phyloP scores from a whole-genome alignment of 2,329 filamentous ascomycete species.

The Gyromitra esculenta region DNA sequence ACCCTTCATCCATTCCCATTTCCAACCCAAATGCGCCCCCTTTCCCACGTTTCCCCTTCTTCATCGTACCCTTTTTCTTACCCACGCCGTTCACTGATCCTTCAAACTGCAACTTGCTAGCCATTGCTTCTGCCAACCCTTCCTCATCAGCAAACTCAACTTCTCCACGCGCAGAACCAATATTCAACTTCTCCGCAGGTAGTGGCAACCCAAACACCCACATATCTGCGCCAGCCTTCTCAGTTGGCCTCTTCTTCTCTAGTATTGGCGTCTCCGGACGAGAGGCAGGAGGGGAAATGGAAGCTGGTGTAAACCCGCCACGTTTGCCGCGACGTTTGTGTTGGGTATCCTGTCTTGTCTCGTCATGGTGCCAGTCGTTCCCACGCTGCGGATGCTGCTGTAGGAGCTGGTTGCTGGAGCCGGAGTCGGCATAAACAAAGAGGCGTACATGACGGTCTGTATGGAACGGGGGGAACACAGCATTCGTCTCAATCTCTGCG shows the following conservation, averaged over 20 bases:
- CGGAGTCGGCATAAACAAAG: conserved; percentile 68
- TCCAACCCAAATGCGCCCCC: conserved; percentile 60
- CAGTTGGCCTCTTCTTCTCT: conserved; percentile 36
- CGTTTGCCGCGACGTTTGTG: conserved; percentile 28
- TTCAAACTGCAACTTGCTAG: conserved; percentile 61
- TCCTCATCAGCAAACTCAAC: conserved; percentile 61
- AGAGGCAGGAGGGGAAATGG: conserved; percentile 33
- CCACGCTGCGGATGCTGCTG: conserved; percentile 56
- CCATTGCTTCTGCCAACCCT: conserved; percentile 62
- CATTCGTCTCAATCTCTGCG: conserved; percentile 95
- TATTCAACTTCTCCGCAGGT: conserved; percentile 60
- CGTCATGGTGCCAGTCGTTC: conserved; percentile 56
- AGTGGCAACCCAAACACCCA: conserved; percentile 57
- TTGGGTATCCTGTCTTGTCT: conserved; percentile 35
- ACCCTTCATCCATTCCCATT: conserved; percentile 72
- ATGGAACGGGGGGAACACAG: conserved; percentile 95
- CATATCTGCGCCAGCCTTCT: conserved; percentile 25
- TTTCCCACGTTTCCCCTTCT: conserved; percentile 73
- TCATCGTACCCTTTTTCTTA: conserved; percentile 66
- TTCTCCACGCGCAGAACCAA: conserved; percentile 62
- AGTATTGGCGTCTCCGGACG: conserved; percentile 34
- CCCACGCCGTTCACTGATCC: conserved; percentile 66
- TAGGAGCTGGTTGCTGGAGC: conserved; percentile 58
- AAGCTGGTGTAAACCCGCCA: conserved; percentile 9
- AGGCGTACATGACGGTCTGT: conserved; percentile 86